phyloP scores from a whole-genome alignment of 106 monocot species.

The Allium cepa region DNA sequence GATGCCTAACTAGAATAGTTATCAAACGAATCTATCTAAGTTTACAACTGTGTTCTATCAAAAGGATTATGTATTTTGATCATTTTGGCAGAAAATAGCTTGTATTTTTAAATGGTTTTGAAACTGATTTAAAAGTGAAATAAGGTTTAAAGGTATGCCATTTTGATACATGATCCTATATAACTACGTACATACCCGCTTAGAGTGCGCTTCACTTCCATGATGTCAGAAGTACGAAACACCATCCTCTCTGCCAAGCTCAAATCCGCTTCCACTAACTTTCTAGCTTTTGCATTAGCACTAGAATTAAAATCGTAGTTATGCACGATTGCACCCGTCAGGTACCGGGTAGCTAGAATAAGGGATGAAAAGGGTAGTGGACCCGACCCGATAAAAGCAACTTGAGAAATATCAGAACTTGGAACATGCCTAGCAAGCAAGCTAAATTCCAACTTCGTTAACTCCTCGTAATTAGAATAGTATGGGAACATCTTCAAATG shows the following conservation, averaged over 20 bases:
- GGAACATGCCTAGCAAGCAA: conserved; percentile 30
- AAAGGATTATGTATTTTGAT: too few species aligned
- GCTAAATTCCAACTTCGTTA: conserved; percentile 38
- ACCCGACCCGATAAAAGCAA: conserved; percentile 80
- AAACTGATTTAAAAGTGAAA: too few species aligned
- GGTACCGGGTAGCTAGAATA: conserved; percentile 46
- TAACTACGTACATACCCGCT: neutral
- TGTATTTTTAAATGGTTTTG: too few species aligned
- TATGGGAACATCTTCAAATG: conserved; percentile 59
- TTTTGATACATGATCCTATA: too few species aligned
- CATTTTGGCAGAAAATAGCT: too few species aligned
- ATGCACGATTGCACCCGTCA: conserved; percentile 20
- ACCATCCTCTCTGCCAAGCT: conserved; percentile 36
- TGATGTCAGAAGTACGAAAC: conserved; percentile 66
- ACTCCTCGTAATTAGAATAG: conserved; percentile 61
- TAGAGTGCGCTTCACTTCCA: conserved; percentile 24
- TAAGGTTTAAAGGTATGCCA: neutral
- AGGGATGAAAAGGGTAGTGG: conserved; percentile 59
- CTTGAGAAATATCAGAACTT: neutral
- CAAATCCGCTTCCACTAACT: conserved; percentile 31
- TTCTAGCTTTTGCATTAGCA: conserved; percentile 37
- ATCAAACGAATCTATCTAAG: too few species aligned
- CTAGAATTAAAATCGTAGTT: conserved; percentile 56
- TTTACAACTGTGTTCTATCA: too few species aligned
- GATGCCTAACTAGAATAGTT: too few species aligned